Evolutionary conservation across 1,284 basidiomycete species (phyloP).

Genomic region (Cerioporus squamosus): DNA sequence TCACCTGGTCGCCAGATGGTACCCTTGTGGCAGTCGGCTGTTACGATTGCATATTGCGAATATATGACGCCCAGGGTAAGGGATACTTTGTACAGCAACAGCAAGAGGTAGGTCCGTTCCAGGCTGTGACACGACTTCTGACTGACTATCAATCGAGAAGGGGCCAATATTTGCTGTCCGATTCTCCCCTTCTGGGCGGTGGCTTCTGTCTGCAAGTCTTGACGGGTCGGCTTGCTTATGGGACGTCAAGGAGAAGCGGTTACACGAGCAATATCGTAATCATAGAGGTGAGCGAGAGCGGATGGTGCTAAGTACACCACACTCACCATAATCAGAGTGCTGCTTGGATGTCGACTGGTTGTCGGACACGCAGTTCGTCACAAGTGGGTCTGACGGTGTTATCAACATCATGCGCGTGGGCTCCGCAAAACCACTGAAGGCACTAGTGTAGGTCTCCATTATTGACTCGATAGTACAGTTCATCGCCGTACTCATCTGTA

Average conservation of each 20-base stretch:
- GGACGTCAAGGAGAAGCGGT: slow-evolving; percentile 67
- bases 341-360: slow-evolving; percentile 86
- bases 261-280: slow-evolving; percentile 64
- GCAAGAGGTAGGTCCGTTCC: slow-evolving; percentile 58
- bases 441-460: slow-evolving; percentile 44
- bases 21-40: slow-evolving; percentile 76
- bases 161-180: slow-evolving; percentile 76
- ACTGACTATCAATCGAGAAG: slow-evolving; percentile 44
- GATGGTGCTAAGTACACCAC: not conserved
- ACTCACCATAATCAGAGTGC: slow-evolving; percentile 38
- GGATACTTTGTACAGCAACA: slow-evolving; percentile 62
- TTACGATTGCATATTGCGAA: slow-evolving; percentile 70
- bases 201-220: slow-evolving; percentile 73
- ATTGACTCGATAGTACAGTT: not conserved
- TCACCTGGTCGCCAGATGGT: slow-evolving; percentile 77
- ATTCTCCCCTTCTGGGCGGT: slow-evolving; percentile 72
- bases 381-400: slow-evolving; percentile 72
- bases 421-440: slow-evolving; percentile 54
- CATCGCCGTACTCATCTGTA: not conserved
- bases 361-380: slow-evolving; percentile 71
- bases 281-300: slow-evolving; percentile 58
- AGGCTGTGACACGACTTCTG: not conserved
- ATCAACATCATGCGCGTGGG: slow-evolving; percentile 64
- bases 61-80: slow-evolving; percentile 60
- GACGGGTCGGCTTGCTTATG: slow-evolving; percentile 79